Evolutionary conservation across 352 stramenopile genomes (phyloP).

Genomic region (Pythium scleroteichum): DNA sequence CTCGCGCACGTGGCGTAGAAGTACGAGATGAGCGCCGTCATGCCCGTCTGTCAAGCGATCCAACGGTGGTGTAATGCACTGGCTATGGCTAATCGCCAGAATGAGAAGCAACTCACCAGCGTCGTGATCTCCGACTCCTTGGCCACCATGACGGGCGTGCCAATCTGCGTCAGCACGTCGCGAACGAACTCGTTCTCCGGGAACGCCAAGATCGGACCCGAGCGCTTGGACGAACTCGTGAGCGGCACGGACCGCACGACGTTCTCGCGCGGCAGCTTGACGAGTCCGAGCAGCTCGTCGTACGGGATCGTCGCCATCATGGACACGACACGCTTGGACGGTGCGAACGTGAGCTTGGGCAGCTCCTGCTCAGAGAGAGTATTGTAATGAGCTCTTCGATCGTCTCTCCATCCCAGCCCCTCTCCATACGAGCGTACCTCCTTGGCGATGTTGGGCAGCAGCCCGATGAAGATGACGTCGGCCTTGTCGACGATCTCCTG

Average conservation of each 20-base stretch:
- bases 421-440: slow-evolving; percentile 21
- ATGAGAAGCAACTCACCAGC: slow-evolving; percentile 37
- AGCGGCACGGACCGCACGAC: slow-evolving; percentile 82
- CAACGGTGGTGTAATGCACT: too few species aligned
- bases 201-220: slow-evolving; percentile 79
- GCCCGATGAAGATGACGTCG: slow-evolving; percentile 81
- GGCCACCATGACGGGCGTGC: slow-evolving; percentile 81
- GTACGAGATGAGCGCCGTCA: slow-evolving; percentile 85
- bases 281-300: slow-evolving; percentile 73
- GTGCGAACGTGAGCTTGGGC: slow-evolving; percentile 64
- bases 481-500: slow-evolving; percentile 84
- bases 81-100: too few species aligned
- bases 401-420: not conserved
- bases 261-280: slow-evolving; percentile 65
- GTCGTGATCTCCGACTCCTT: slow-evolving; percentile 83
- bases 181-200: slow-evolving; percentile 65
- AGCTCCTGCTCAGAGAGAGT: slow-evolving; percentile 53
- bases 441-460: slow-evolving; percentile 71
- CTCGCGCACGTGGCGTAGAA: slow-evolving; percentile 87
- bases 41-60: slow-evolving; percentile 49
- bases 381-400: too few species aligned
- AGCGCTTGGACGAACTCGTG: slow-evolving; percentile 69
- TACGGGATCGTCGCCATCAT: slow-evolving; percentile 91
- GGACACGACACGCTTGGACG: slow-evolving; percentile 69
- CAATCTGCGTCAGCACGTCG: slow-evolving; percentile 77